Conservation (phyloP, 2,329 filamentous ascomycete genomes). For the Capronia epimyces region DNA sequence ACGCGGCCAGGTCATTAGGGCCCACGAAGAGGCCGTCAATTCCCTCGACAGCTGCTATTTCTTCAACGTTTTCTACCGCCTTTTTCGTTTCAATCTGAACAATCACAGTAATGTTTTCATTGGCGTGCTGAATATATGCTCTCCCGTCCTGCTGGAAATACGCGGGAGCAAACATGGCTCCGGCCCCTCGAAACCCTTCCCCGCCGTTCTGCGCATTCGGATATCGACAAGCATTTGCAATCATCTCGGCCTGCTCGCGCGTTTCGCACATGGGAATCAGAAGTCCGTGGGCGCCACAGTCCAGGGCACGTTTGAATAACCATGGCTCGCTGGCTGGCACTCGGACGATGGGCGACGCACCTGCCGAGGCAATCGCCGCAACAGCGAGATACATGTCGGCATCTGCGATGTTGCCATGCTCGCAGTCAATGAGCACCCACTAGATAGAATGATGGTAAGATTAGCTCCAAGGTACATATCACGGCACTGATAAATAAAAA, state of each 20-base stretch:
- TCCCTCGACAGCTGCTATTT: constrained; percentile 40
- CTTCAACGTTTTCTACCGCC: constrained; percentile 42
- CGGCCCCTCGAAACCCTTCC: constrained; percentile 31
- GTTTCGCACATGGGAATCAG: constrained; percentile 33
- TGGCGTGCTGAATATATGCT: constrained; percentile 35
- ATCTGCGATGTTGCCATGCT: constrained; percentile 7
- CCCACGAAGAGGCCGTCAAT: constrained; percentile 41
- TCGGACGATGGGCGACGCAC: background rate
- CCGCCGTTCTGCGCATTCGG: too few relatives aligned
- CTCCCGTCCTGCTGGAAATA: constrained; percentile 16
- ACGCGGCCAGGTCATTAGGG: constrained; percentile 21
- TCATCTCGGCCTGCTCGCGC: constrained; percentile 15
- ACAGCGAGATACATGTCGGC: background rate
- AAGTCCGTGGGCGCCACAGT: constrained; percentile 37
- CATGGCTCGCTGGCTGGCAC: background rate
- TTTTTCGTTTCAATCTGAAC: constrained; percentile 42
- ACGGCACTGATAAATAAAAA: too few relatives aligned
- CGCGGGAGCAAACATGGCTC: background rate
- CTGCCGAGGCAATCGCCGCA: background rate
- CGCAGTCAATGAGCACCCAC: constrained; percentile 5
- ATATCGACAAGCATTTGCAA: constrained; percentile 33
- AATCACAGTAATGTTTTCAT: constrained; percentile 32
- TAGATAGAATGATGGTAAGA: too few relatives aligned
- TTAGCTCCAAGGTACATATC: too few relatives aligned
- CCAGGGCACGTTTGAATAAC: constrained; percentile 31